phyloP scores from a whole-genome alignment of 2,329 filamentous ascomycete species.

The Cercospora canescens region DNA sequence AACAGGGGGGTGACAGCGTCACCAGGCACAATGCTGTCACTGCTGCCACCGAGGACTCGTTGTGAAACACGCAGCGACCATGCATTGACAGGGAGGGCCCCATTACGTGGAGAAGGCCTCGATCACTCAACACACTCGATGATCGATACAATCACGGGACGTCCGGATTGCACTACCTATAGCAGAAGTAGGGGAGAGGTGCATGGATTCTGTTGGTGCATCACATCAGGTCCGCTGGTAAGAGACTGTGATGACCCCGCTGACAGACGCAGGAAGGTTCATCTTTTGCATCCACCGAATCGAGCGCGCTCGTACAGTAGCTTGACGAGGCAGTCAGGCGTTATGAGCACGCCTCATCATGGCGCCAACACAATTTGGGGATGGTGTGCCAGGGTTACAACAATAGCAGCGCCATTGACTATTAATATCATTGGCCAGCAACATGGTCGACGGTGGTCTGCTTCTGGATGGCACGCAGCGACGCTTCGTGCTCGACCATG shows the following conservation, averaged over 20 bases:
- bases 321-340: background rate
- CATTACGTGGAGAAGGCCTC: too few relatives aligned
- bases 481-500: background rate
- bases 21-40: background rate
- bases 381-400: background rate
- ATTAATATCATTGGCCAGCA: background rate
- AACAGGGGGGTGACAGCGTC: background rate
- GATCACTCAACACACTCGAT: background rate
- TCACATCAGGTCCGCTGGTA: background rate
- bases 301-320: background rate
- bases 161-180: background rate
- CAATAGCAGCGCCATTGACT: background rate
- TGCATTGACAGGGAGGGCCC: background rate
- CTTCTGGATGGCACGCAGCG: background rate
- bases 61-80: background rate
- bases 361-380: background rate
- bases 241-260: background rate
- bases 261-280: background rate
- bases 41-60: background rate
- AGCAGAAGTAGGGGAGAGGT: background rate
- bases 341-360: background rate
- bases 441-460: background rate
- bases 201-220: background rate
- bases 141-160: background rate
- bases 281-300: background rate